A percentile compares a stretch with the other conserved stretches of the same genome.
These are phyloP conservation scores for Suhomyces kunorum DNA, from an alignment of 1,139 yeast genomes.

Conservation along the genomic window DNA sequence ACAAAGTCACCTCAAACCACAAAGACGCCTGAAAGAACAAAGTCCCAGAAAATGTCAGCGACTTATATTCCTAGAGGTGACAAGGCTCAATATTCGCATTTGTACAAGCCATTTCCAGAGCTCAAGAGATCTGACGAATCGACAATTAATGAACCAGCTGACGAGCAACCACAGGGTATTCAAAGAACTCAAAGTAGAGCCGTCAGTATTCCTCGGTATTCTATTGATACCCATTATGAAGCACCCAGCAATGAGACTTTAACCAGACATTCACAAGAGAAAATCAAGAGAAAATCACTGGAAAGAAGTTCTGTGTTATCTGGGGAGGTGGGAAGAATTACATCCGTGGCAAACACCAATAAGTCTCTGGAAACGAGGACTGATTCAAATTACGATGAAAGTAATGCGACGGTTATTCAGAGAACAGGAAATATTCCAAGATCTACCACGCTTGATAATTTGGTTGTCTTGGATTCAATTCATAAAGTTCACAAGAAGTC, in stretches of 20 bases:
- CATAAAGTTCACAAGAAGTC: conserved; percentile 4
- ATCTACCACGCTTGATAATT: conserved; percentile 15
- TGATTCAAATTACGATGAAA: background rate
- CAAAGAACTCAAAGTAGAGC: conserved; percentile 7
- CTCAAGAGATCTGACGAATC: conserved; percentile 13
- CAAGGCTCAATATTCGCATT: conserved; percentile 16
- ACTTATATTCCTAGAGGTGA: conserved; percentile 26
- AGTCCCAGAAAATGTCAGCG: conserved; percentile 18
- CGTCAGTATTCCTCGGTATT: conserved; percentile 11
- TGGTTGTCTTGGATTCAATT: conserved; percentile 15
- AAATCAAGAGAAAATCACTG: background rate
- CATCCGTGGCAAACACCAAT: background rate
- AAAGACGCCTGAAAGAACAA: too few species aligned
- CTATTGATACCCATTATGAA: conserved; percentile 11
- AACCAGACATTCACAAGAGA: conserved; percentile 3
- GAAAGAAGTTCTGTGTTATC: background rate
- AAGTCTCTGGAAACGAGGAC: background rate
- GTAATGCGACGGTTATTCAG: background rate
- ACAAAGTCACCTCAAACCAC: too few species aligned
- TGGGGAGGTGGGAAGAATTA: background rate
- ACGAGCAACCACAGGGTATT: background rate
- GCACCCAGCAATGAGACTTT: conserved; percentile 5
- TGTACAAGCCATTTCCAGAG: conserved; percentile 22
- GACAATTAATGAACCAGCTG: conserved; percentile 1
- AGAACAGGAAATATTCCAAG: conserved; percentile 1